Base-by-base conservation (phyloP, 2,329 filamentous ascomycete genomes). In the Fonsecaea multimorphosa region DNA sequence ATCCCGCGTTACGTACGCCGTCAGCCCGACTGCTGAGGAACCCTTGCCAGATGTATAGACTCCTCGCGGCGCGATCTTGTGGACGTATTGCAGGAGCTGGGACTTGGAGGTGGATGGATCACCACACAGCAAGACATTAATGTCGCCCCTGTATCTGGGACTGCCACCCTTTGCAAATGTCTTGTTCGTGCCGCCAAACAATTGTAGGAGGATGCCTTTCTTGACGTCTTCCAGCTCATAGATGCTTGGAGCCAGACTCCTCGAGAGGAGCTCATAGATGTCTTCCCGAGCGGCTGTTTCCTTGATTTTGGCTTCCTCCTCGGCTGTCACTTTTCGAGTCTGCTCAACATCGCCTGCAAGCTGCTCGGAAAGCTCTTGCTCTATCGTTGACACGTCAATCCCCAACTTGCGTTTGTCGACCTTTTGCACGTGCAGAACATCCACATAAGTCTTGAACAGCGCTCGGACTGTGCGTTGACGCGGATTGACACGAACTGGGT, bases 151-250 rank as follows among this genome's bases (percentile, higher is more conserved):
- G 78, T 99, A 99, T 73, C 91, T 93, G 6, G 95, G 95, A 74
- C 91, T 97, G 64, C 93, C 95, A 63, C 95, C 95, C 79, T 97
- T 98, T 65, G 96, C 87, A 78, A 99, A 99, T 0, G 91, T 92
- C 81, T 99, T 99, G 83, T 99, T 99, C 36, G 95, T 97, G 63
- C 95, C 95, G 40, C 95, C 94, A 76, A 99, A 99, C 46, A 99
- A 87, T 75, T 99, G 95, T 3, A 99, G 87, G 11, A 99, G 83
- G 68, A 99, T 97, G 11, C 95, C 95, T 80, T 99, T 99, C 84
- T 99, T 99, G 55, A 98, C 93, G 74, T 99, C 95, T 72, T 99
- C 95, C 89, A 96, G 91, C 79, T 99, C 95, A 80, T 96, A 97
- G 74, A 99, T 90, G 66, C 93, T 97, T 14, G 95, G 95, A 1